Conservation (phyloP, 768 basidiomycete species). For the Hericium coralloides region DNA sequence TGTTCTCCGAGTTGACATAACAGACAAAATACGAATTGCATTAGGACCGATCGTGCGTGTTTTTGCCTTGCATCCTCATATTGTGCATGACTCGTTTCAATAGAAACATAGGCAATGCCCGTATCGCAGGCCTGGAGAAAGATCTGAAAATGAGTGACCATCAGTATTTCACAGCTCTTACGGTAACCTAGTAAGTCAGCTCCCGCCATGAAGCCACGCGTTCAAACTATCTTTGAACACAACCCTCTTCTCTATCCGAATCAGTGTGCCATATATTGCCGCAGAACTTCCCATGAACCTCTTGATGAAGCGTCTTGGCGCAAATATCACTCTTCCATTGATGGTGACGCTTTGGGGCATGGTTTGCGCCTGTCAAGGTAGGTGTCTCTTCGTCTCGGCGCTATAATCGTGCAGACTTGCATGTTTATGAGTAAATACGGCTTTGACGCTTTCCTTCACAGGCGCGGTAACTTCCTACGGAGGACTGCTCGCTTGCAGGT, state of each 20-base stretch:
- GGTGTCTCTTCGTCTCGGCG: background rate
- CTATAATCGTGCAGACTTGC: no score
- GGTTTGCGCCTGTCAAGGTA: slow-evolving; percentile 54
- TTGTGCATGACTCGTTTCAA: background rate
- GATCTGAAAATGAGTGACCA: slow-evolving; percentile 20
- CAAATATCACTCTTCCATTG: slow-evolving; percentile 51
- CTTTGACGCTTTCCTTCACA: slow-evolving; percentile 7
- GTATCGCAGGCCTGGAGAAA: slow-evolving; percentile 24
- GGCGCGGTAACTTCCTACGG: slow-evolving; percentile 39
- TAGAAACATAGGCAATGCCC: slow-evolving; percentile 22
- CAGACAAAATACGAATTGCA: no score
- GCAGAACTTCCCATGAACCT: slow-evolving; percentile 20
- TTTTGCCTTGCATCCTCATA: background rate
- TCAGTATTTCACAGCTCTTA: slow-evolving; percentile 18
- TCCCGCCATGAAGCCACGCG: background rate
- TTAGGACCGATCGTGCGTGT: slow-evolving; percentile 12
- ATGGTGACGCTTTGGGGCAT: slow-evolving; percentile 65
- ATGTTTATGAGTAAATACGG: background rate
- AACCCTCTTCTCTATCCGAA: background rate
- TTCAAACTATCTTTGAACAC: slow-evolving; percentile 2
- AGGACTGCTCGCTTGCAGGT: slow-evolving; percentile 44
- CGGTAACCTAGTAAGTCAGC: slow-evolving; percentile 7
- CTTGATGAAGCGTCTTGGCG: slow-evolving; percentile 34
- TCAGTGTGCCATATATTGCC: slow-evolving; percentile 19
- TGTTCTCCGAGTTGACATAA: background rate